Conservation (phyloP, 306 rosid genomes). For the Biancaea sappan region DNA sequence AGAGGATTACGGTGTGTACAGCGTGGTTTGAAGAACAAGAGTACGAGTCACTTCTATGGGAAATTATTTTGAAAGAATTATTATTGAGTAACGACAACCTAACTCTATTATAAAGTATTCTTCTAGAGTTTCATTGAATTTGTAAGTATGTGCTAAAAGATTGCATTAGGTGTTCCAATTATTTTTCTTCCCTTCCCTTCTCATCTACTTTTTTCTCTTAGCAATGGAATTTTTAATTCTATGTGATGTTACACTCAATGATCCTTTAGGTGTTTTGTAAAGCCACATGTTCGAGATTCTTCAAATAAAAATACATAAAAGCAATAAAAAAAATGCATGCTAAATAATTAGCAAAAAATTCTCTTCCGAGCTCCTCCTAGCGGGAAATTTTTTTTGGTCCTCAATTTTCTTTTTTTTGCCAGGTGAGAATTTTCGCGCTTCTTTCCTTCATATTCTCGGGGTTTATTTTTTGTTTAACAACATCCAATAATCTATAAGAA, state of each 20-base stretch:
- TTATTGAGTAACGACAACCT: background rate
- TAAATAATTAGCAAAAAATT: background rate
- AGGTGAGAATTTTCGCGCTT: too few relatives aligned
- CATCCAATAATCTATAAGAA: too few relatives aligned
- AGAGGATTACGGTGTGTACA: constrained; percentile 27
- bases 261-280: constrained; percentile 26
- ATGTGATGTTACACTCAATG: constrained; percentile 22
- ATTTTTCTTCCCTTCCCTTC: constrained; percentile 23
- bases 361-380: background rate
- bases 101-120: background rate
- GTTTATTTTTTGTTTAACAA: too few relatives aligned
- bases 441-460: too few relatives aligned
- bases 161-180: constrained; percentile 19
- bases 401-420: background rate
- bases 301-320: background rate
- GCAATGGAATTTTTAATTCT: background rate
- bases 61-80: constrained; percentile 19
- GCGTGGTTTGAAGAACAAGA: constrained; percentile 17
- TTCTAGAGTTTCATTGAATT: constrained; percentile 24
- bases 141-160: constrained; percentile 20
- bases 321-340: background rate
- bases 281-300: constrained; percentile 30
- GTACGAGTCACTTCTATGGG: constrained; percentile 11
- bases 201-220: background rate
- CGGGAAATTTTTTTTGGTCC: background rate